phyloP scores from a whole-genome alignment of 768 basidiomycete genomes.

The Pisolithus sp. region DNA sequence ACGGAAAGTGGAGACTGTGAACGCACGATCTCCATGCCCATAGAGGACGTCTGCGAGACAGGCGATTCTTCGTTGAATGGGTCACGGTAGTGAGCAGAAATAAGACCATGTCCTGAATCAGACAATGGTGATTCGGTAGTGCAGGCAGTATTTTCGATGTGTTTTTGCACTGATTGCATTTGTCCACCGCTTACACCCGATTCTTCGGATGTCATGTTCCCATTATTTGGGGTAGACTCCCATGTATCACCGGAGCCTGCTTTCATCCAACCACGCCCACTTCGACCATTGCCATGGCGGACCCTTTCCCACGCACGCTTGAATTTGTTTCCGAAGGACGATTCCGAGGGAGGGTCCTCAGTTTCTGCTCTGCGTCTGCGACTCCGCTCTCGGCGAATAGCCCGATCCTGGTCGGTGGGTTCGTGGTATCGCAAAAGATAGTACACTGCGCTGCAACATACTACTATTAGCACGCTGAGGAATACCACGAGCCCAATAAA shows the following conservation, averaged over 20 bases:
- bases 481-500: conserved; percentile 58
- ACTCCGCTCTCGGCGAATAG: conserved; percentile 27
- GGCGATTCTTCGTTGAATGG: conserved; percentile 15
- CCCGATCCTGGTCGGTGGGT: conserved; percentile 35
- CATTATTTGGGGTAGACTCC: conserved; percentile 28
- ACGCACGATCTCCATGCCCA: conserved; percentile 7
- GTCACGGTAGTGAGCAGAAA: conserved; percentile 10
- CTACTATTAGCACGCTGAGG: conserved; percentile 47
- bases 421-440: conserved; percentile 49
- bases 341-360: conserved; percentile 6
- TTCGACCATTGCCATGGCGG: conserved; percentile 15
- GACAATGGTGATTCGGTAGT: conserved; percentile 24
- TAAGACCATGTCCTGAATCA: conserved; percentile 13
- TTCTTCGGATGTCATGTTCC: not conserved
- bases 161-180: conserved; percentile 1
- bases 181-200: conserved; percentile 1
- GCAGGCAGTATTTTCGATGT: conserved; percentile 1
- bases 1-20: conserved; percentile 28
- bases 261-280: conserved; percentile 44
- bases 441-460: conserved; percentile 47
- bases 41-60: not conserved
- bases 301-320: conserved; percentile 21
- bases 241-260: conserved; percentile 46
- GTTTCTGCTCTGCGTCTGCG: conserved; percentile 22
- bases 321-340: conserved; percentile 21